A percentile compares a stretch with the other conserved stretches of the same genome.
Conservation (phyloP, 345 rosid species). For the Euphorbia tirucalli region DNA sequence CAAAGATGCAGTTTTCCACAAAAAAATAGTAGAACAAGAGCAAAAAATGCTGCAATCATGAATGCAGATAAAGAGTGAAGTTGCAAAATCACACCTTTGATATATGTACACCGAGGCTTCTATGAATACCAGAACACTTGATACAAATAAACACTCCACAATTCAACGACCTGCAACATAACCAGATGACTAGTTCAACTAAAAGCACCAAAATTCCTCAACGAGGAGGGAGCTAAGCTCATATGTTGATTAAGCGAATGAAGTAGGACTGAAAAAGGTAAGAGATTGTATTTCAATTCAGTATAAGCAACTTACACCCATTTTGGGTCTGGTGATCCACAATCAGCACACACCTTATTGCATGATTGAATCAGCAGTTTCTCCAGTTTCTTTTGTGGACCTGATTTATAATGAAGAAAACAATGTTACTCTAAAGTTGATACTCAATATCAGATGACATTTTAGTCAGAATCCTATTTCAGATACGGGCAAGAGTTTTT, state of each 20-base stretch:
- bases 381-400: constrained; percentile 55
- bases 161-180: constrained; percentile 63
- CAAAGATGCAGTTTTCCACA: no score
- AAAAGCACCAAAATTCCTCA: background rate
- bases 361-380: constrained; percentile 47
- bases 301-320: constrained; percentile 73
- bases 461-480: no score
- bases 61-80: background rate
- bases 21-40: background rate
- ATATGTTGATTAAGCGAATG: background rate
- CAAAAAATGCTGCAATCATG: background rate
- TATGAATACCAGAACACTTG: constrained; percentile 95
- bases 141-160: constrained; percentile 90
- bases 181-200: constrained; percentile 21
- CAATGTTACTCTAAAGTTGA: no score
- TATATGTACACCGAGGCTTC: constrained; percentile 98
- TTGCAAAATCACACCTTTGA: constrained; percentile 58
- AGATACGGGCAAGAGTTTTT: no score
- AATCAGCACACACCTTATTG: constrained; percentile 79
- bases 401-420: constrained; percentile 31
- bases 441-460: no score
- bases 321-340: constrained; percentile 93
- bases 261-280: constrained; percentile 1
- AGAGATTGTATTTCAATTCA: background rate
- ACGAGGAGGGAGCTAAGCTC: no score